phyloP scores from a whole-genome alignment of 257 asterid genomes.

The Jasminum sambac region DNA sequence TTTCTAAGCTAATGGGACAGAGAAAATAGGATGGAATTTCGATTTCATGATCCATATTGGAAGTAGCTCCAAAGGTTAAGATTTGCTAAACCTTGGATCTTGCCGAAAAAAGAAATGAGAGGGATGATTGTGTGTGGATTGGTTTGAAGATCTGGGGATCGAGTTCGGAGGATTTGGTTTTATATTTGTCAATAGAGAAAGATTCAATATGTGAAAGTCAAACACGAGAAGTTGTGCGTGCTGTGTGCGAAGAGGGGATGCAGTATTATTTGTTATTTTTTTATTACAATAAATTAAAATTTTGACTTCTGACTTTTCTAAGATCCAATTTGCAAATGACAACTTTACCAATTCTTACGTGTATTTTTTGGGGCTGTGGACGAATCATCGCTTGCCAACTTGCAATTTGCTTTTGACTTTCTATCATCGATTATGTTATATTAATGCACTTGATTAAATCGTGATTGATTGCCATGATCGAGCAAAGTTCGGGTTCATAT shows the following conservation, averaged over 20 bases:
- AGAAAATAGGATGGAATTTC: constrained; percentile 75
- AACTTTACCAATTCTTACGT: background rate
- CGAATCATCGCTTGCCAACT: background rate
- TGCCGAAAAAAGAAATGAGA: background rate
- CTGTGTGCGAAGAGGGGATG: constrained; percentile 8
- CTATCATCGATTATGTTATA: background rate
- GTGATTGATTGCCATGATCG: background rate
- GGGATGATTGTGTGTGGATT: constrained; percentile 17
- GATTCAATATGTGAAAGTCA: constrained; percentile 43
- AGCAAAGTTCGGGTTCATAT: no score
- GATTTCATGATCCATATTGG: constrained; percentile 39
- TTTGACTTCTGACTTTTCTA: background rate
- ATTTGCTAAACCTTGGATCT: background rate
- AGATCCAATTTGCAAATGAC: background rate
- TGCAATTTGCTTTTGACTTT: background rate
- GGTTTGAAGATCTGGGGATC: constrained; percentile 23
- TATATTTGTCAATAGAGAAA: constrained; percentile 6
- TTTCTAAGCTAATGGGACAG: constrained; percentile 73
- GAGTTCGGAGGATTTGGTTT: constrained; percentile 9
- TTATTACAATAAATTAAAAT: background rate
- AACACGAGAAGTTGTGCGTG: constrained; percentile 39
- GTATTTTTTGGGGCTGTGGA: background rate
- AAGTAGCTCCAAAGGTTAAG: background rate
- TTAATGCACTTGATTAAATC: background rate
- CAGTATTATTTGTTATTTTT: background rate